Percentiles rank a stretch among this genome's conserved stretches.
phyloP scores from a whole-genome alignment of 139 green algal genomes.

The Ettlia oleoabundans region DNA sequence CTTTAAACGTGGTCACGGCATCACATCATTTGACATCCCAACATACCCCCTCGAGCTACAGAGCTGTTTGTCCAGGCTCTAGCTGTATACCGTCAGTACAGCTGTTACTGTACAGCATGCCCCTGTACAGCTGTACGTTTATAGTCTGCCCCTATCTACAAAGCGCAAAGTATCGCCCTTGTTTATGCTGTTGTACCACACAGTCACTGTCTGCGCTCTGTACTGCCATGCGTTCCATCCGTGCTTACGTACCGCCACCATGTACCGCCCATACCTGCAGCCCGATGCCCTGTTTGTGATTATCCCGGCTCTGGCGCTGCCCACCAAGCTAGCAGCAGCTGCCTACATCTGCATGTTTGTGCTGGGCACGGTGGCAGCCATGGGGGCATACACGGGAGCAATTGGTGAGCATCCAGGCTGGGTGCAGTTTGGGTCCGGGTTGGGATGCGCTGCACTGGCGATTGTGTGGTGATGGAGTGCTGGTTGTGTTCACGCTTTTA shows the following conservation, averaged over 20 bases:
- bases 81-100: too few relatives aligned
- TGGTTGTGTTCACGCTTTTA: too few relatives aligned
- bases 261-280: slow-evolving; percentile 36
- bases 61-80: too few relatives aligned
- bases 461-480: not conserved
- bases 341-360: slow-evolving; percentile 96
- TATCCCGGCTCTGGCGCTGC: slow-evolving; percentile 93
- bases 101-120: too few relatives aligned
- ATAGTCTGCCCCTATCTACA: too few relatives aligned
- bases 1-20: too few relatives aligned
- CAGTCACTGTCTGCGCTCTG: too few relatives aligned
- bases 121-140: too few relatives aligned
- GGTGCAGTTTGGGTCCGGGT: not conserved
- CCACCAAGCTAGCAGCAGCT: slow-evolving; percentile 85
- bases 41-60: too few relatives aligned
- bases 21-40: too few relatives aligned
- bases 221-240: not conserved
- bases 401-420: slow-evolving; percentile 62
- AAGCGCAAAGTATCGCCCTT: too few relatives aligned
- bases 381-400: slow-evolving; percentile 93
- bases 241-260: not conserved
- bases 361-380: slow-evolving; percentile 92
- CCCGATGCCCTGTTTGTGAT: slow-evolving; percentile 97
- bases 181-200: too few relatives aligned
- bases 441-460: not conserved